Percentiles rank a stretch among this genome's conserved stretches.
Evolutionary conservation across 129 eudicot genomes (phyloP).

Genomic region (Lactuca saligna): DNA sequence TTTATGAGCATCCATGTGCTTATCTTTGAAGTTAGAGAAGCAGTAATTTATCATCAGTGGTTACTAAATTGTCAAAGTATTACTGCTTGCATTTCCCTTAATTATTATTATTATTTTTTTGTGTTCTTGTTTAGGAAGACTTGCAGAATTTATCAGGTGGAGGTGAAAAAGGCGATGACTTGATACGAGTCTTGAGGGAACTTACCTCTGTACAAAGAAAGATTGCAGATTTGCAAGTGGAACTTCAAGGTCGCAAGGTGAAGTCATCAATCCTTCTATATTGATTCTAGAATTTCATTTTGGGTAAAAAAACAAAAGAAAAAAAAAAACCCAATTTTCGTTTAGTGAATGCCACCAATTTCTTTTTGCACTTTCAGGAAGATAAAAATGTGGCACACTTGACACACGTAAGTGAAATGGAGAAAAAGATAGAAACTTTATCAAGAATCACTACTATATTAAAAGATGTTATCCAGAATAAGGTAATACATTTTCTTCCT

Average conservation of each 20-base stretch:
- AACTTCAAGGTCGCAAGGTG: slow-evolving; percentile 97
- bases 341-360: slow-evolving; percentile 17
- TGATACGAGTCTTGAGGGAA: slow-evolving; percentile 80
- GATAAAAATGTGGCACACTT: slow-evolving; percentile 96
- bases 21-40: slow-evolving; percentile 1
- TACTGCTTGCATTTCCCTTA: slow-evolving; percentile 3
- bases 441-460: slow-evolving; percentile 84
- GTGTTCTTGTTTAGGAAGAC: slow-evolving; percentile 52
- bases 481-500: slow-evolving; percentile 46
- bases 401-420: slow-evolving; percentile 94
- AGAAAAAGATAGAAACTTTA: slow-evolving; percentile 91
- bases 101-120: slow-evolving; percentile 4
- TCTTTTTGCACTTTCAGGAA: slow-evolving; percentile 48
- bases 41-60: background rate
- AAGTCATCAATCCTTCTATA: slow-evolving; percentile 3
- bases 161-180: slow-evolving; percentile 79
- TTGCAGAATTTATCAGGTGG: slow-evolving; percentile 52
- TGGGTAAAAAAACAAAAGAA: background rate
- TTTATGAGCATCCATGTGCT: no score
- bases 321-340: background rate
- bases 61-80: background rate
- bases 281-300: background rate
- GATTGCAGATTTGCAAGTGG: slow-evolving; percentile 90
- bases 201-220: slow-evolving; percentile 88
- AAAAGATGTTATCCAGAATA: slow-evolving; percentile 93